Base-by-base conservation (phyloP, 2,329 filamentous ascomycete species). In the Neonectria magnoliae region DNA sequence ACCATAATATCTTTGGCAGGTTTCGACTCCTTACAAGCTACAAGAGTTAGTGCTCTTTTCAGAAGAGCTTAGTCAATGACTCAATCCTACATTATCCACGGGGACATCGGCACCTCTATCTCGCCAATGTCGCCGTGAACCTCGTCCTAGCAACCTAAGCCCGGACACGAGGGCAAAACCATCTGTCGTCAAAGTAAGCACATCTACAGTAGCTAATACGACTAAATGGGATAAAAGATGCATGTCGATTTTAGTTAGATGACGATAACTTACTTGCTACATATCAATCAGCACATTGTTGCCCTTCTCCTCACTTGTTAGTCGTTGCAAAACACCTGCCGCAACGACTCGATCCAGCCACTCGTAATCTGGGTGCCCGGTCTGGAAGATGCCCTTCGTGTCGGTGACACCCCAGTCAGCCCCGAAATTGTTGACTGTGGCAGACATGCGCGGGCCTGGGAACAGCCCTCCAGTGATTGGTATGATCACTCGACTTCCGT, bases 351-450 rank as follows among this genome's bases (percentile, higher is more conserved):
- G 71, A 58, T 81, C 81, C 22, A 81, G 62, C 78, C 78, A 81
- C 29, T 71, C 66, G 55, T 81, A 81, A 29, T 77, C 73, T 1
- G 72, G 65, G 53, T 76, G 75, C 0, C 76, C 75, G 0, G 76
- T 78, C 63, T 81, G 78, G 68, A 81, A 81, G 4, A 73, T 65
- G 9, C 79, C 77, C 20, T 76, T 75, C 18, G 65, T 67, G 62
- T 80, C 77, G 1, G 75, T 77, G 16, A 80, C 68, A 14, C 79
- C 78, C 76, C 75, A 79, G 70, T 81, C 79, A 7, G 78, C 73
- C 14, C 80, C 80, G 13, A 75, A 69, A 18, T 73, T 72, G 20
- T 42, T 66, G 38, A 79, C 67, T 0, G 70, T 77, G 41, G 76
- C 78, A 47, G 65, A 60, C 10, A 81, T 65, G 22, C 73, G 73